Evolutionary conservation across 2,329 filamentous ascomycete genomes (phyloP).

Genomic region (Diaporthe destruens): DNA sequence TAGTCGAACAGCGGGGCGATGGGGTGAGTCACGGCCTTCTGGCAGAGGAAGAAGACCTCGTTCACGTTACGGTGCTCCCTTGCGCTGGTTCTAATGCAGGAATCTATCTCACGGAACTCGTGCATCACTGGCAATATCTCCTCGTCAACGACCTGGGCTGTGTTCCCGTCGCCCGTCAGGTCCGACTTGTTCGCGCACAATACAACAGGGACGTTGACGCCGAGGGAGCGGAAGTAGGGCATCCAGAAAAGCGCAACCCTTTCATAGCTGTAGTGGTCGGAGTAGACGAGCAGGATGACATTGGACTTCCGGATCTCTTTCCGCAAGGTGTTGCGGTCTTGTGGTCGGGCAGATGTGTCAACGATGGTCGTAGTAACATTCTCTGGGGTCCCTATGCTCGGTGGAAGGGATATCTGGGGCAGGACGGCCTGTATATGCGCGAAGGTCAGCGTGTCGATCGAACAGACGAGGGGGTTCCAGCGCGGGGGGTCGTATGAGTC

Average conservation of each 20-base stretch:
- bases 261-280: conserved; percentile 99
- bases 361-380: conserved; percentile 98
- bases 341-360: conserved; percentile 94
- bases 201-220: conserved; percentile 98
- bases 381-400: conserved; percentile 91
- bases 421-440: conserved; percentile 75
- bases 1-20: conserved; percentile 97
- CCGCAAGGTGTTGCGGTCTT: conserved; percentile 89
- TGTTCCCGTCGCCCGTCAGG: conserved; percentile 78
- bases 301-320: conserved; percentile 98
- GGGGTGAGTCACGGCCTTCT: conserved; percentile 97
- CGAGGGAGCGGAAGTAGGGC: conserved; percentile 95
- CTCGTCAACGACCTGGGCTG: conserved; percentile 89
- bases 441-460: not conserved
- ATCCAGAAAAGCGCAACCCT: conserved; percentile 98
- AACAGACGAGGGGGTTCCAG: too few relatives aligned
- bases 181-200: conserved; percentile 99
- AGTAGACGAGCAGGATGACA: conserved; percentile 96
- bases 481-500: too few relatives aligned
- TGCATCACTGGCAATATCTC: conserved; percentile 99
- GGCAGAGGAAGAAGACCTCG: conserved; percentile 96
- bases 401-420: conserved; percentile 94
- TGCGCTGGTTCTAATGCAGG: conserved; percentile 94
- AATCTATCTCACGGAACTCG: conserved; percentile 98
- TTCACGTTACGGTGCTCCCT: conserved; percentile 94